Conservation (phyloP, 1,284 basidiomycete genomes). For the Sporisorium iseilematis-ciliati region DNA sequence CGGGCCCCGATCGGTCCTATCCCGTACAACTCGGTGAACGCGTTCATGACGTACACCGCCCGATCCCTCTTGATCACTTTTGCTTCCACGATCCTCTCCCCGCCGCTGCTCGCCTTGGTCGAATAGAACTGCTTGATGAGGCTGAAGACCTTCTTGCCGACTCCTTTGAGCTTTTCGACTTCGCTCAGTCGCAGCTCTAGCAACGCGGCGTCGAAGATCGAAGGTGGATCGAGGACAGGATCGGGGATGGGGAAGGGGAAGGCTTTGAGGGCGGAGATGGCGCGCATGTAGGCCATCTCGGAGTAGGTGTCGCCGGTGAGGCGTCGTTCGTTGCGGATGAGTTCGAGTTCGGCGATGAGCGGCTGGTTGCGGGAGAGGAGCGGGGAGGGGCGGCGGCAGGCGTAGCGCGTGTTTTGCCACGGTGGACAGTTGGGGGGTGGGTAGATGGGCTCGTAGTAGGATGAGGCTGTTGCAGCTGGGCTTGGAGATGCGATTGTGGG, state of each 20-base stretch:
- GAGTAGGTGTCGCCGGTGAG: constrained; percentile 55
- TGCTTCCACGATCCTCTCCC: constrained; percentile 58
- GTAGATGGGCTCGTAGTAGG: constrained; percentile 22
- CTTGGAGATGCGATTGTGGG: neutral
- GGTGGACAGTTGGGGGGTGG: constrained; percentile 19
- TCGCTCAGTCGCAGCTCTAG: constrained; percentile 18
- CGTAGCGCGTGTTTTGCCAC: constrained; percentile 51
- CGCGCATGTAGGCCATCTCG: constrained; percentile 65
- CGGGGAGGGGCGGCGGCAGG: constrained; percentile 59
- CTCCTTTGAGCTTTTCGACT: constrained; percentile 58
- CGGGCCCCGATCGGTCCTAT: constrained; percentile 61
- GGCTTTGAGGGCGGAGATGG: constrained; percentile 62
- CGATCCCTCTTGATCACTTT: constrained; percentile 56
- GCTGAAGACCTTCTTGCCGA: constrained; percentile 59
- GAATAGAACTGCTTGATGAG: constrained; percentile 60
- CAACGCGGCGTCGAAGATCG: constrained; percentile 7
- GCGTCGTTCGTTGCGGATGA: constrained; percentile 57
- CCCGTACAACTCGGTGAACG: constrained; percentile 62
- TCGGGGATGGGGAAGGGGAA: constrained; percentile 52
- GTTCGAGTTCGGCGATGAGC: constrained; percentile 59
- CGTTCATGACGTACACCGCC: constrained; percentile 54
- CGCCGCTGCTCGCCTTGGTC: too few species aligned
- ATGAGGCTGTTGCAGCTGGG: neutral
- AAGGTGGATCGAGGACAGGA: constrained; percentile 7
- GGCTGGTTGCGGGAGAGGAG: constrained; percentile 58